These are phyloP conservation scores for Ensete ventricosum DNA, from an alignment of 176 grass and related monocot species.

Conservation along the genomic window DNA sequence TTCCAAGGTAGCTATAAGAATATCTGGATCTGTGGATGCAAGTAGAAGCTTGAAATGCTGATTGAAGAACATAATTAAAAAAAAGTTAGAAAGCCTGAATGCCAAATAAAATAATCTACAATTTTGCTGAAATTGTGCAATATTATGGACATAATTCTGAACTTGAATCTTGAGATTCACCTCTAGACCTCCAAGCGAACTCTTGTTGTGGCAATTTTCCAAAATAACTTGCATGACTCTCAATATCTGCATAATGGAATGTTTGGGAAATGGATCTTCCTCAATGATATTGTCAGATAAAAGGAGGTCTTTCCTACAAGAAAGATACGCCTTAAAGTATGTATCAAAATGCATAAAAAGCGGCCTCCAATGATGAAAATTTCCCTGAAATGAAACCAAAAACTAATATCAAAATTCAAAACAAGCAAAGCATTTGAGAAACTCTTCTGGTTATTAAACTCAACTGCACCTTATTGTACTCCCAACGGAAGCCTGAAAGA, in stretches of 20 bases:
- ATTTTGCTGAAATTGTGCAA: neutral
- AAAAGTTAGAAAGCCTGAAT: neutral
- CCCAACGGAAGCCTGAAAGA: constrained; percentile 86
- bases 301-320: constrained; percentile 84
- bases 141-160: neutral
- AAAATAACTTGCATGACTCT: constrained; percentile 94
- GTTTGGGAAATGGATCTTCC: constrained; percentile 74
- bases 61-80: constrained; percentile 18
- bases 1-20: constrained; percentile 87
- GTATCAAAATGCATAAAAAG: constrained; percentile 91
- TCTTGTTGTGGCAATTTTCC: constrained; percentile 96
- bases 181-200: constrained; percentile 78
- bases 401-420: constrained; percentile 24
- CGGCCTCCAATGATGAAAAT: constrained; percentile 98
- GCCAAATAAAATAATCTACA: neutral
- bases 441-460: neutral
- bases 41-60: constrained; percentile 92
- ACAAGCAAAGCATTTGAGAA: neutral
- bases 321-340: constrained; percentile 89
- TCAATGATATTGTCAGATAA: constrained; percentile 68
- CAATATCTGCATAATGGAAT: constrained; percentile 79
- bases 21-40: constrained; percentile 87
- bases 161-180: constrained; percentile 21
- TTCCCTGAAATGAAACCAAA: constrained; percentile 51
- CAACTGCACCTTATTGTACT: constrained; percentile 71